Evolutionary conservation across 768 basidiomycete genomes (phyloP).

Genomic region (Calocybe cyanea): DNA sequence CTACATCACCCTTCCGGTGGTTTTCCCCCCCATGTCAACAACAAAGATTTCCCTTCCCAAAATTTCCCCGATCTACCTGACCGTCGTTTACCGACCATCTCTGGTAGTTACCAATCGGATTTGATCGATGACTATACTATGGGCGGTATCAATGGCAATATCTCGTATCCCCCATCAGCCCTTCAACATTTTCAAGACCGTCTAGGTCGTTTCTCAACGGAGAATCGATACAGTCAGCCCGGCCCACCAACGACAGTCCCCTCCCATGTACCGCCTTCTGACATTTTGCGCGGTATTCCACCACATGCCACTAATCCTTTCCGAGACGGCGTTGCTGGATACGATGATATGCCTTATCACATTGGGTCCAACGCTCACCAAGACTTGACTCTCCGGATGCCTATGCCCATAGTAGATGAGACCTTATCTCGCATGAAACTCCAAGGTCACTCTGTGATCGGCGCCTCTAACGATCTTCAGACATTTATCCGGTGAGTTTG

Average conservation of each 20-base stretch:
- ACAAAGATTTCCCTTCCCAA: conserved; percentile 58
- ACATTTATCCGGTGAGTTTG: conserved; percentile 69
- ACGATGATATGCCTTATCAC: conserved; percentile 60
- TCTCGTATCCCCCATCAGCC: conserved; percentile 45
- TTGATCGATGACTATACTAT: conserved; percentile 64
- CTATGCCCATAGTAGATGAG: conserved; percentile 53
- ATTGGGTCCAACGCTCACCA: conserved; percentile 45
- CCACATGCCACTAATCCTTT: conserved; percentile 69
- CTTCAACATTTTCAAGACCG: conserved; percentile 62
- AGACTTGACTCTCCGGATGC: conserved; percentile 59
- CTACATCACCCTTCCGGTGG: conserved; percentile 56
- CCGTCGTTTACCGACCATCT: conserved; percentile 49
- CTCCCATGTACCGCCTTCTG: conserved; percentile 51
- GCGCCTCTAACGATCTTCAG: conserved; percentile 67
- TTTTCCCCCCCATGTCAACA: conserved; percentile 38
- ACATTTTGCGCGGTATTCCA: conserved; percentile 63
- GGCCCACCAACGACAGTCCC: conserved; percentile 37
- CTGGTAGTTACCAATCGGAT: conserved; percentile 50
- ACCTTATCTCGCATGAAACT: conserved; percentile 64
- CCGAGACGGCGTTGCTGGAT: conserved; percentile 49
- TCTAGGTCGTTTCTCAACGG: conserved; percentile 50
- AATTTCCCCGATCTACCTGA: conserved; percentile 60
- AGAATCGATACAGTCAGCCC: conserved; percentile 47
- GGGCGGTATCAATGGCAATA: conserved; percentile 38
- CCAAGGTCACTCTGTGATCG: conserved; percentile 52